phyloP scores from a whole-genome alignment of 2,329 filamentous ascomycete species.

The Raffaelea arxii region DNA sequence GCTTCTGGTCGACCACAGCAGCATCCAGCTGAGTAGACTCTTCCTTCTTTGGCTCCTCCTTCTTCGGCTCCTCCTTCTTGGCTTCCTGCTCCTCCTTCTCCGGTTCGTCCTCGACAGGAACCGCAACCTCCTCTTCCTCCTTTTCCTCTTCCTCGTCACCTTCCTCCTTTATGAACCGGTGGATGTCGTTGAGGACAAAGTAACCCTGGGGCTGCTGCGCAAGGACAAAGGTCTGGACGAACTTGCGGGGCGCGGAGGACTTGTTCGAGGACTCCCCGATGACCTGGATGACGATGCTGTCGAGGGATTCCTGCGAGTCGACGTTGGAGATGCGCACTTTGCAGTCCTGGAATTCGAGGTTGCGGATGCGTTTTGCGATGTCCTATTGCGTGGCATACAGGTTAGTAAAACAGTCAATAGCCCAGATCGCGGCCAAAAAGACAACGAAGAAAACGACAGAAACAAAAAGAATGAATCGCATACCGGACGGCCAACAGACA shows the following conservation, averaged over 20 bases:
- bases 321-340: conserved; percentile 98
- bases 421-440: too few species aligned
- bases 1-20: conserved; percentile 60
- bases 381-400: conserved; percentile 39
- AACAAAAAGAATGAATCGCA: conserved; percentile 22
- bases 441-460: not conserved
- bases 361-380: conserved; percentile 90
- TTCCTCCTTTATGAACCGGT: conserved; percentile 84
- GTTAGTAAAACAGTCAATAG: not conserved
- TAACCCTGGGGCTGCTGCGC: conserved; percentile 94
- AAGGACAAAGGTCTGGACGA: conserved; percentile 95
- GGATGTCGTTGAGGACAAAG: conserved; percentile 97
- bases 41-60: conserved; percentile 25
- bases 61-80: conserved; percentile 20
- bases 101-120: conserved; percentile 26
- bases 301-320: conserved; percentile 84
- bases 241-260: conserved; percentile 82
- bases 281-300: conserved; percentile 94
- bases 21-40: conserved; percentile 27
- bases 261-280: conserved; percentile 98
- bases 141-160: conserved; percentile 46
- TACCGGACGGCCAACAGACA: conserved; percentile 82
- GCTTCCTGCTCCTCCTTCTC: conserved; percentile 33
- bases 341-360: conserved; percentile 90
- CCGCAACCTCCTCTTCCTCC: conserved; percentile 18